These are phyloP conservation scores for Talaromyces islandicus DNA, from an alignment of 2,329 filamentous ascomycete species.

Conservation along the genomic window DNA sequence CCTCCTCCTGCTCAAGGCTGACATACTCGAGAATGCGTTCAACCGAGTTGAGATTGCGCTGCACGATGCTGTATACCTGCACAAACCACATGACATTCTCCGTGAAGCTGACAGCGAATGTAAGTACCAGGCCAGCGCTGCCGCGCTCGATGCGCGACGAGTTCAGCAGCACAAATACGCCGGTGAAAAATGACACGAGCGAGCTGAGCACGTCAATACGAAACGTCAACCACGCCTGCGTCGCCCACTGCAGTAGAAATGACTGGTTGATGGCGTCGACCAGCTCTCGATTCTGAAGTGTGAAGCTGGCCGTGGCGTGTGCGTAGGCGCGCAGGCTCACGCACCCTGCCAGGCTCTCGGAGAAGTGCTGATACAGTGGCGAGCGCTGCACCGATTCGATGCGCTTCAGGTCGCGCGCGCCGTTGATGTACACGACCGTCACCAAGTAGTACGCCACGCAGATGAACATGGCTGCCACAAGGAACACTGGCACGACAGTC, in stretches of 20 bases:
- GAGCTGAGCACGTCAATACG: not conserved
- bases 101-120: not conserved
- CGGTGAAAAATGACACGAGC: conserved; percentile 1
- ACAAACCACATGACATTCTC: conserved; percentile 7
- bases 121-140: not conserved
- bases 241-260: conserved; percentile 1
- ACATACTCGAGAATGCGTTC: conserved; percentile 2
- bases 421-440: not conserved
- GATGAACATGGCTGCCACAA: not conserved
- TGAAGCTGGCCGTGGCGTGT: not conserved
- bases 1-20: not conserved
- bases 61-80: not conserved
- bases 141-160: not conserved
- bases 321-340: not conserved
- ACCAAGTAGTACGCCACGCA: conserved; percentile 1
- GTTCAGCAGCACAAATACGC: not conserved
- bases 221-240: not conserved
- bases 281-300: not conserved
- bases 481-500: not conserved
- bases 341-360: not conserved
- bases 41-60: conserved; percentile 5
- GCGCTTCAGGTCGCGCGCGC: conserved; percentile 1
- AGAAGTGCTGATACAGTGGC: conserved; percentile 4
- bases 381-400: not conserved
- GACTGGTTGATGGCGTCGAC: not conserved